Base-by-base conservation (phyloP, 2,329 filamentous ascomycete species). In the Aspergillus flavus region DNA sequence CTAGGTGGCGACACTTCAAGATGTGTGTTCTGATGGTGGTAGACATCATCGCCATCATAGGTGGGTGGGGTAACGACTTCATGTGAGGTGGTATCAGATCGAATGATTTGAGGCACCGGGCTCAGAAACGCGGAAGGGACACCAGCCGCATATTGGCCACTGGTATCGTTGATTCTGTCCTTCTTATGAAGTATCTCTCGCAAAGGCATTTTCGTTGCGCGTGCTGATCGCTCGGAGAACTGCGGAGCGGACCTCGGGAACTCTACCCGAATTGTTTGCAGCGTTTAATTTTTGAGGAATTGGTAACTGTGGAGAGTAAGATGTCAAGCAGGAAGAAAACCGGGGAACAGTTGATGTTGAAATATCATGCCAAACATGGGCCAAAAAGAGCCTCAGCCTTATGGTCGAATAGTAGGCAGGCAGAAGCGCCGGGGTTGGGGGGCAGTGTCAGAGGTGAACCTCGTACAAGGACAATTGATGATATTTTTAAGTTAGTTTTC, bases 51-150 rank as follows among this genome's bases (percentile, higher is more conserved):
- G 61, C 81, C 82, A 16, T 79, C 79, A 68, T 84, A 84, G 58
- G 76, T 75, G 7, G 93, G 91, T 12, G 92, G 91, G 61, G 87
- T 83, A 75, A 97, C 92, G 68, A 90, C 82, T 76, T 97, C 93
- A 75, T 93, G 86, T 1, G 89, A 88, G 68, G 88, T 80, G 1
- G 94, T 97, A 74, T 96, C 94, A 68, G 92, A 90, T 65, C 93
- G 90, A 73, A 95, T 85, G 81, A 97, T 93, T 69, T 91, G 88
- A 62, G 90, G 89, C 1, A 83, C 67, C 75, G 68, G 85, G 19
- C 41, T 61, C 46, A 63, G 62, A 26, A 66, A 68, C 16, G 58
- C 46, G 14, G 68, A 66, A 9, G 62, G 76, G 66, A 85, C 83
- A 68, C 82, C 83, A 53, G 68, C 16, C 21, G 54, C 82, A 86